These are phyloP conservation scores for Saccharomyces hybrid DNA, from an alignment of 1,139 yeast species.

Conservation along the genomic window DNA sequence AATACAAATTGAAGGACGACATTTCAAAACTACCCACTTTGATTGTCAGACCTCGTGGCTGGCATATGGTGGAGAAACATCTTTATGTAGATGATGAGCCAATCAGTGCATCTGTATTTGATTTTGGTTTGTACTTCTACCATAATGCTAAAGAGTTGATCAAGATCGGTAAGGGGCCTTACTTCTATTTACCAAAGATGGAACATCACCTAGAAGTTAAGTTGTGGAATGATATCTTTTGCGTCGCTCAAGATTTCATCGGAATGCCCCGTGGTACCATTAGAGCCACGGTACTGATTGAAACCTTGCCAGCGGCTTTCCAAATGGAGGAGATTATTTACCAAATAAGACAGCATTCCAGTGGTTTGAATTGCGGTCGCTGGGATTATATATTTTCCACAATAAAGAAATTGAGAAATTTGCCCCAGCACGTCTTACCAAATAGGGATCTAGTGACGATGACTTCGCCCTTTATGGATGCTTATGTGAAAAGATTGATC, in stretches of 20 bases:
- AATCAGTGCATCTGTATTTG: slow-evolving; percentile 64
- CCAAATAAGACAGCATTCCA: slow-evolving; percentile 55
- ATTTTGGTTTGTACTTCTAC: slow-evolving; percentile 65
- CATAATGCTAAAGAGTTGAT: slow-evolving; percentile 55
- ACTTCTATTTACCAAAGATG: slow-evolving; percentile 68
- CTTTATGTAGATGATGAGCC: slow-evolving; percentile 63
- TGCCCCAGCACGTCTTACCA: slow-evolving; percentile 52
- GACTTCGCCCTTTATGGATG: slow-evolving; percentile 65
- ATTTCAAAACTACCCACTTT: slow-evolving; percentile 56
- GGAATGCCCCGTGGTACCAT: slow-evolving; percentile 59
- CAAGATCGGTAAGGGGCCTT: slow-evolving; percentile 59
- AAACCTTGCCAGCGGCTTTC: slow-evolving; percentile 61
- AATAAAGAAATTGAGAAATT: slow-evolving; percentile 52
- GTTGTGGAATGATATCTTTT: slow-evolving; percentile 65
- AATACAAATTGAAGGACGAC: slow-evolving; percentile 40
- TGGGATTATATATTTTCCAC: slow-evolving; percentile 67
- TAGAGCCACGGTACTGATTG: slow-evolving; percentile 61
- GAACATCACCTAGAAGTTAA: slow-evolving; percentile 68
- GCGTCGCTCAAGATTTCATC: slow-evolving; percentile 57
- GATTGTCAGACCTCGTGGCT: slow-evolving; percentile 77
- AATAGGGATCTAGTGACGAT: slow-evolving; percentile 63
- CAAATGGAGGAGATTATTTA: slow-evolving; percentile 63
- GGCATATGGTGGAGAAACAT: slow-evolving; percentile 72
- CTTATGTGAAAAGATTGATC: slow-evolving; percentile 57
- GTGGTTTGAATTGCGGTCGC: slow-evolving; percentile 64